phyloP scores from a whole-genome alignment of 768 basidiomycete species.

The Agrocybe chaxingu region DNA sequence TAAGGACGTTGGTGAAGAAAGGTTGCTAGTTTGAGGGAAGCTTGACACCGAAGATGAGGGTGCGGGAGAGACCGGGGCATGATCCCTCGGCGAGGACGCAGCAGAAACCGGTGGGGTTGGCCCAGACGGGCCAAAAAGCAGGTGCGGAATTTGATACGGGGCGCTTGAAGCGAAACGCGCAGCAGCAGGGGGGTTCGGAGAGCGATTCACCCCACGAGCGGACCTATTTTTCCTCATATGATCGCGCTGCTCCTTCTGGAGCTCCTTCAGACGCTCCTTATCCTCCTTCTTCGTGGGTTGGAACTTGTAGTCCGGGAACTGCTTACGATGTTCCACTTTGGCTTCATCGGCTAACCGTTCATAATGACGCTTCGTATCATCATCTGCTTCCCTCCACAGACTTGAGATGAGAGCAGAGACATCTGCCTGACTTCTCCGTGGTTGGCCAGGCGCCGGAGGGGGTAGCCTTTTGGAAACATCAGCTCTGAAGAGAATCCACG shows the following conservation, averaged over 20 bases:
- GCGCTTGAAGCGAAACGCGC: slow-evolving; percentile 10
- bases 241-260: slow-evolving; percentile 39
- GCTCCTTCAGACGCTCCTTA: slow-evolving; percentile 37
- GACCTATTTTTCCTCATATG: slow-evolving; percentile 23
- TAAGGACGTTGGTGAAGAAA: background rate
- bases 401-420: slow-evolving; percentile 61
- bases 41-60: slow-evolving; percentile 2
- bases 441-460: slow-evolving; percentile 26
- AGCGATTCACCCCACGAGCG: slow-evolving; percentile 12
- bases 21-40: background rate
- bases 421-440: slow-evolving; percentile 51
- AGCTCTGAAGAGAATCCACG: slow-evolving; percentile 81
- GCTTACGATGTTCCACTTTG: slow-evolving; percentile 47
- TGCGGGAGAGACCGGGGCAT: slow-evolving; percentile 11
- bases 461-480: slow-evolving; percentile 47
- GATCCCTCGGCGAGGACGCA: slow-evolving; percentile 41
- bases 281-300: slow-evolving; percentile 53
- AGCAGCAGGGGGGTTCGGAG: slow-evolving; percentile 13
- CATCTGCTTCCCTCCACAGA: slow-evolving; percentile 60
- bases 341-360: slow-evolving; percentile 51
- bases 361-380: slow-evolving; percentile 44
- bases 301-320: slow-evolving; percentile 59
- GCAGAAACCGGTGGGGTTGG: slow-evolving; percentile 55
- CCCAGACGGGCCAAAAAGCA: slow-evolving; percentile 33
- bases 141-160: slow-evolving; percentile 16